These are phyloP conservation scores for Phellinidium pouzarii DNA, from an alignment of 1,284 basidiomycete genomes.

Conservation along the genomic window DNA sequence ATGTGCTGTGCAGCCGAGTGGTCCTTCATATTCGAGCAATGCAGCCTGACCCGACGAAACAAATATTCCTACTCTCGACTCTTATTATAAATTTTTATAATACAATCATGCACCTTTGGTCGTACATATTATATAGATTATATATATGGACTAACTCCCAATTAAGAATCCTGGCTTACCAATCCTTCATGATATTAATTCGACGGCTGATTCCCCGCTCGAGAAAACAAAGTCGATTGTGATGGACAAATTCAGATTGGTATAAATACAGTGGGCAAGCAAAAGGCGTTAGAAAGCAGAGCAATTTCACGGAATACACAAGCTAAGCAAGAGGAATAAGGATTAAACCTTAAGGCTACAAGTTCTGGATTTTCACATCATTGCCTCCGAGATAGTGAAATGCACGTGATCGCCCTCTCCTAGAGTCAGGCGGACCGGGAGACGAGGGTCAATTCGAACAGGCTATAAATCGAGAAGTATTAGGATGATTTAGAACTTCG, in stretches of 20 bases:
- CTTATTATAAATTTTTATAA: no score
- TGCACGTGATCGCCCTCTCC: conserved; percentile 76
- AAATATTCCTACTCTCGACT: no score
- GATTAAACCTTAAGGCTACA: not conserved
- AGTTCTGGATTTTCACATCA: conserved; percentile 30
- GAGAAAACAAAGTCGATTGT: no score
- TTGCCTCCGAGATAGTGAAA: conserved; percentile 63
- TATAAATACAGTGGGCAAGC: not conserved
- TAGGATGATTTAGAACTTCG: conserved; percentile 64
- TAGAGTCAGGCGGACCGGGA: conserved; percentile 66
- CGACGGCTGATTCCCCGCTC: no score
- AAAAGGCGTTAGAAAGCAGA: not conserved
- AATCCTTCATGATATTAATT: no score
- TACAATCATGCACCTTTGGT: no score
- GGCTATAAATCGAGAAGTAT: conserved; percentile 45
- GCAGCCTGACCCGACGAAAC: no score
- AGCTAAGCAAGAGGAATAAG: not conserved
- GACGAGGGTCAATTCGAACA: conserved; percentile 68
- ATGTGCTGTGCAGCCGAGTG: no score
- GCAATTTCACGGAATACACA: not conserved
- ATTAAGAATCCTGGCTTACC: no score
- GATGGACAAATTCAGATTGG: not conserved
- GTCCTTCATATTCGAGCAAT: no score
- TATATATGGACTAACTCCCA: no score
- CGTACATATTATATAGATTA: no score